Conservation (phyloP, 305 asterid species). For the Fraxinus dipetala region DNA sequence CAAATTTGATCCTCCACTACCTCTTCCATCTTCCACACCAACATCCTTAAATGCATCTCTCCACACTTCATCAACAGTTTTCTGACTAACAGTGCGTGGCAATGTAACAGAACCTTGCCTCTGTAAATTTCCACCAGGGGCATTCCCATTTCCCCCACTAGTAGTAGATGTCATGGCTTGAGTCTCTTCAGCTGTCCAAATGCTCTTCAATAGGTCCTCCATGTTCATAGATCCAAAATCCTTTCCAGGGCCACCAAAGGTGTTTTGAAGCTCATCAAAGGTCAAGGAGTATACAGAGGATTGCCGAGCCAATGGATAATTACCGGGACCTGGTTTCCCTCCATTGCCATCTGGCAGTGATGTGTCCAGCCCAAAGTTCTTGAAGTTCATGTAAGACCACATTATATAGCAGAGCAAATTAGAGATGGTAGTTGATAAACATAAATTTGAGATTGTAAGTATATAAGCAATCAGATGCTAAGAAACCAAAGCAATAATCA, state of each 20-base stretch:
- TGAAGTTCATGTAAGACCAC: conserved; percentile 80
- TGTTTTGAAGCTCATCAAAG: conserved; percentile 83
- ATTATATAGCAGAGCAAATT: conserved; percentile 33
- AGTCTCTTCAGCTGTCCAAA: conserved; percentile 89
- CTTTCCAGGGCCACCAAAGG: conserved; percentile 73
- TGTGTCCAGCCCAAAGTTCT: conserved; percentile 44
- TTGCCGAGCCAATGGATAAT: conserved; percentile 64
- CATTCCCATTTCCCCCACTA: conserved; percentile 35
- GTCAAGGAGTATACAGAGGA: conserved; percentile 81
- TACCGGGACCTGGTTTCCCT: conserved; percentile 37
- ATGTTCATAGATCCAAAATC: conserved; percentile 92
- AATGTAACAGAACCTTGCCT: conserved; percentile 84
- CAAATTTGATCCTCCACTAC: conserved; percentile 34
- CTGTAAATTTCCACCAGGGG: conserved; percentile 56
- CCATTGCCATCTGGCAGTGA: conserved; percentile 45
- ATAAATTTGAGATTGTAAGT: conserved; percentile 13
- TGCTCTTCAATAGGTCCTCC: conserved; percentile 89
- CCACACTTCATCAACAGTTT: conserved; percentile 94
- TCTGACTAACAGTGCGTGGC: conserved; percentile 85
- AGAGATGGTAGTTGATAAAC: conserved; percentile 34
- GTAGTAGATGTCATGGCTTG: conserved; percentile 42
- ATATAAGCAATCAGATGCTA: conserved; percentile 15
- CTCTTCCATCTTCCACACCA: conserved; percentile 37
- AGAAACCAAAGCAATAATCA: neutral
- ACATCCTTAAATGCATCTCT: conserved; percentile 64